phyloP scores from a whole-genome alignment of 805 yeast species.

The Yarrowia hollandica region DNA sequence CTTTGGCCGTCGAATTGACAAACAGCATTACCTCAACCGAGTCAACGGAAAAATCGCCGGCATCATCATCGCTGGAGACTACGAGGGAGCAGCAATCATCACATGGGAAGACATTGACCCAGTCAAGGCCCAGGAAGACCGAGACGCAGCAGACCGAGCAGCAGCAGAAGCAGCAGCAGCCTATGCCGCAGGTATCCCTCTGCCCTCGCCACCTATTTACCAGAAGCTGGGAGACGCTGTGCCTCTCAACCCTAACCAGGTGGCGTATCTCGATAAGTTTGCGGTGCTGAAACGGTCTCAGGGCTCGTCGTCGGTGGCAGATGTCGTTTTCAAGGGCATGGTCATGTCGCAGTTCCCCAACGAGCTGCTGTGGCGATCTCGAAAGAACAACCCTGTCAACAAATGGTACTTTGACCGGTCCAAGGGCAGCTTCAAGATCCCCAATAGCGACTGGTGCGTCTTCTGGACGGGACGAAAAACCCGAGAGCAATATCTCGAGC shows the following conservation, averaged over 20 bases:
- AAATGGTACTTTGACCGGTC: slow-evolving; percentile 97
- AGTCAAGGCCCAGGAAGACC: slow-evolving; percentile 37
- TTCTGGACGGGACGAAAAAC: slow-evolving; percentile 47
- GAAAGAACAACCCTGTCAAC: slow-evolving; percentile 84
- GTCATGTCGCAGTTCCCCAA: slow-evolving; percentile 60
- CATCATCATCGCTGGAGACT: slow-evolving; percentile 84
- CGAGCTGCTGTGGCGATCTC: slow-evolving; percentile 87
- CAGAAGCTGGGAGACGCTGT: slow-evolving; percentile 29
- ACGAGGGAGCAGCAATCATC: slow-evolving; percentile 91
- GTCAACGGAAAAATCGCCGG: slow-evolving; percentile 69
- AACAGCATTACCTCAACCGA: slow-evolving; percentile 64
- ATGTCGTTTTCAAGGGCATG: slow-evolving; percentile 82
- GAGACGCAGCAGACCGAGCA: slow-evolving; percentile 17
- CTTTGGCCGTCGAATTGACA: slow-evolving; percentile 67
- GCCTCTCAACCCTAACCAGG: slow-evolving; percentile 37
- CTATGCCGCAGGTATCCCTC: slow-evolving; percentile 12
- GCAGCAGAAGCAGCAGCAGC: slow-evolving; percentile 24
- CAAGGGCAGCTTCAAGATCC: slow-evolving; percentile 59
- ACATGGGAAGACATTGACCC: slow-evolving; percentile 64
- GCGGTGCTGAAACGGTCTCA: slow-evolving; percentile 83
- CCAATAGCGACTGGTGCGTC: slow-evolving; percentile 45
- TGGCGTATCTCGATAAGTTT: slow-evolving; percentile 89
- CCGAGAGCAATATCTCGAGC: slow-evolving; percentile 44
- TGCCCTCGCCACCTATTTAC: slow-evolving; percentile 17
- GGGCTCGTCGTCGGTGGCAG: slow-evolving; percentile 93